Evolutionary conservation across 805 yeast genomes (phyloP).

Genomic region (Kockiozyma suomiensis): DNA sequence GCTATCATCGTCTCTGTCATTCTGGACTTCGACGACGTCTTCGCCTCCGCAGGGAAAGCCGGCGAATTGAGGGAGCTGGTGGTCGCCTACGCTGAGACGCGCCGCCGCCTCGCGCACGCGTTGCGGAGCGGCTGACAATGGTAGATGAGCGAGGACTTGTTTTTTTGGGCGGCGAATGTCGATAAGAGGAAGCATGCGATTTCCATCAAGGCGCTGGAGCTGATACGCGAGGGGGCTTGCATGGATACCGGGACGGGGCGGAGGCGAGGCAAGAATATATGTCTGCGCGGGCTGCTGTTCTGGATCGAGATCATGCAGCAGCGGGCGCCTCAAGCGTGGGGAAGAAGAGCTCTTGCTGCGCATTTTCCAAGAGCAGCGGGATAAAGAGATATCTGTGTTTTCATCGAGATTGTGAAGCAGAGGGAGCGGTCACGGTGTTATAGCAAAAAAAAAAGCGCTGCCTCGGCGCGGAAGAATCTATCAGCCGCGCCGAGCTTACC

Average conservation of each 20-base stretch:
- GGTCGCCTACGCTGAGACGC: slow-evolving; percentile 1
- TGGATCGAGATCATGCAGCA: too few relatives aligned
- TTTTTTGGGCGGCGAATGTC: slow-evolving; percentile 8
- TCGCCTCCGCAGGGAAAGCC: slow-evolving; percentile 7
- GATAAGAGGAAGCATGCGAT: slow-evolving; percentile 12
- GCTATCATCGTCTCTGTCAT: not conserved
- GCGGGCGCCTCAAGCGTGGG: not conserved
- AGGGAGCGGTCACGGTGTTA: too few relatives aligned
- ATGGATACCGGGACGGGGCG: slow-evolving; percentile 14
- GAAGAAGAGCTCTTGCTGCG: not conserved
- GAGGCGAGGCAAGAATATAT: slow-evolving; percentile 22
- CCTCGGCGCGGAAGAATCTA: too few relatives aligned
- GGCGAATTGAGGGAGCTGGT: slow-evolving; percentile 11
- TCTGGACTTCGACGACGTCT: not conserved
- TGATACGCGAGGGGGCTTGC: slow-evolving; percentile 15
- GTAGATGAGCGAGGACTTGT: not conserved
- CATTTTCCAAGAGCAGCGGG: too few relatives aligned
- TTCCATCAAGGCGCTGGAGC: slow-evolving; percentile 12
- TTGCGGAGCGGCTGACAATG: not conserved
- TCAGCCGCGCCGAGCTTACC: too few relatives aligned
- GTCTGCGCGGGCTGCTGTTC: not conserved
- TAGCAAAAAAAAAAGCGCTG: too few relatives aligned
- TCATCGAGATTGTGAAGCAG: too few relatives aligned
- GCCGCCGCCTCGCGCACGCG: slow-evolving; percentile 9
- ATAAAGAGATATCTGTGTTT: too few relatives aligned